phyloP scores from a whole-genome alignment of 2,329 filamentous ascomycete genomes.

The Davidsoniella virescens region DNA sequence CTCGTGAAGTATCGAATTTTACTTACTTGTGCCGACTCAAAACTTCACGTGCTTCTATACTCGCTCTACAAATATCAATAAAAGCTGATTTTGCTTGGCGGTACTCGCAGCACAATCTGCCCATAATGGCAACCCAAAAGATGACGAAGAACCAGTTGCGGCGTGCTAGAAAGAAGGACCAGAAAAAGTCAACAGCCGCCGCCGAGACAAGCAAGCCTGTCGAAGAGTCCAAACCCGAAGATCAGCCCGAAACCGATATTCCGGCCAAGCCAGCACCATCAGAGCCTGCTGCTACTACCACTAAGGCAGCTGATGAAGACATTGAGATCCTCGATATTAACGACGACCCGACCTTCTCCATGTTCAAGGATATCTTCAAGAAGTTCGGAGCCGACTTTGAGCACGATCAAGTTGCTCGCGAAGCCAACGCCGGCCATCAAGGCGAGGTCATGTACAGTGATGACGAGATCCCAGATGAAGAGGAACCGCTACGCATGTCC shows the following conservation, averaged over 20 bases:
- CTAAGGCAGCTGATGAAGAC: neutral
- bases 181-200: constrained; percentile 43
- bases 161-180: constrained; percentile 85
- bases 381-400: constrained; percentile 56
- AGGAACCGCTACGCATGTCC: constrained; percentile 51
- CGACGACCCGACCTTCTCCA: constrained; percentile 63
- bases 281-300: constrained; percentile 3
- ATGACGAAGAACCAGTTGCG: constrained; percentile 89
- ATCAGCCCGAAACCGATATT: neutral
- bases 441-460: constrained; percentile 73
- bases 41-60: too few species aligned
- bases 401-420: constrained; percentile 47
- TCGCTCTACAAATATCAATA: too few species aligned
- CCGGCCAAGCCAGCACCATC: too few species aligned
- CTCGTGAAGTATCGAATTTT: too few species aligned
- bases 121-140: constrained; percentile 49
- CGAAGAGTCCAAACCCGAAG: constrained; percentile 2
- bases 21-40: too few species aligned
- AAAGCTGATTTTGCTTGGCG: too few species aligned
- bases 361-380: constrained; percentile 69
- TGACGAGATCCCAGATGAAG: constrained; percentile 73
- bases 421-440: constrained; percentile 55
- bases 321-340: constrained; percentile 27
- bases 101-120: neutral
- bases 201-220: constrained; percentile 11